phyloP scores from a whole-genome alignment of 2,329 filamentous ascomycete genomes.

The Hypoxylon sp. region DNA sequence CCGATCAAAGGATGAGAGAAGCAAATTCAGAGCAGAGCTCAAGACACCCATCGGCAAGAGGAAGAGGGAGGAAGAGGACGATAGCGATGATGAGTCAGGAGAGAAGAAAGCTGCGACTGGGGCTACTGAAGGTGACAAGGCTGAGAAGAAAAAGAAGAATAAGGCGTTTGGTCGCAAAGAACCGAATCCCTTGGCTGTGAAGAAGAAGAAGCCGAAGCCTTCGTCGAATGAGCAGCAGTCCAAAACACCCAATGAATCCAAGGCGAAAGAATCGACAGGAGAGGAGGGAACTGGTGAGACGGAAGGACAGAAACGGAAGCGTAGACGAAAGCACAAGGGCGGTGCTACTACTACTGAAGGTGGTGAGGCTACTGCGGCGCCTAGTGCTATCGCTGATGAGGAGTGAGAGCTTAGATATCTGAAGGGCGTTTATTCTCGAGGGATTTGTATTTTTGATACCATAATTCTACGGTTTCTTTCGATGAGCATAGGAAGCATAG shows the following conservation, averaged over 20 bases:
- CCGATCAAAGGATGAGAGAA: constrained; percentile 73
- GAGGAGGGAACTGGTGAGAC: constrained; percentile 15
- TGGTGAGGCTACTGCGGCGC: constrained; percentile 6
- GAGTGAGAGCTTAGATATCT: constrained; percentile 18
- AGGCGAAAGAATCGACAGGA: constrained; percentile 9
- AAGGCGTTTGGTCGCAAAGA: constrained; percentile 69
- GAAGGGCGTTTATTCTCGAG: constrained; percentile 12
- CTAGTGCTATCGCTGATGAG: constrained; percentile 15
- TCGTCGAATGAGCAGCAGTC: constrained; percentile 37
- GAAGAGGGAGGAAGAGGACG: constrained; percentile 59
- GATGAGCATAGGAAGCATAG: too few relatives aligned
- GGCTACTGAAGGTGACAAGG: constrained; percentile 33
- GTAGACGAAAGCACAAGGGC: constrained; percentile 42
- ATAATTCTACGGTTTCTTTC: constrained; percentile 14
- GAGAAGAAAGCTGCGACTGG: constrained; percentile 39
- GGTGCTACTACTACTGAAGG: constrained; percentile 18
- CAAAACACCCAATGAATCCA: constrained; percentile 20
- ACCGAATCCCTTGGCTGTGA: constrained; percentile 75
- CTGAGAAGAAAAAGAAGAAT: constrained; percentile 62
- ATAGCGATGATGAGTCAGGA: constrained; percentile 45
- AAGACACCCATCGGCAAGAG: constrained; percentile 61
- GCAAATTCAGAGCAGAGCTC: constrained; percentile 77
- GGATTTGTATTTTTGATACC: constrained; percentile 27
- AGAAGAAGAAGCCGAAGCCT: constrained; percentile 68
- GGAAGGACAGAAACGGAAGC: constrained; percentile 38